Evolutionary conservation across 768 basidiomycete genomes (phyloP), one percentile per base, ranked within the genome.

Genomic region (Boletus fagicola): DNA sequence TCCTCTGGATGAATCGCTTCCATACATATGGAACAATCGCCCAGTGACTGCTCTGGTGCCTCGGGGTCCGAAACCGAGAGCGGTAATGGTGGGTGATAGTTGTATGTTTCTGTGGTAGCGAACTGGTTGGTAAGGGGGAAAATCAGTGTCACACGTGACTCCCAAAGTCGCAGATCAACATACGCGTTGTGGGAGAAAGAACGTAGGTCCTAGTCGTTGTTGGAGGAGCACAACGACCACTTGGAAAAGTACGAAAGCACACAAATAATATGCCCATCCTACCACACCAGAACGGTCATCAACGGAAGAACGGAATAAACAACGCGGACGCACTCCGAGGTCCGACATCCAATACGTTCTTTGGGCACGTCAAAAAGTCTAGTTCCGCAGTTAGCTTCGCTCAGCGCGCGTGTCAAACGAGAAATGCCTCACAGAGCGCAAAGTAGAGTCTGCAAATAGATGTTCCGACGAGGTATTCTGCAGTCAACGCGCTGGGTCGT

Each of bases 1-100:
- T 79, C 74, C 44, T 84, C 81, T 26, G 82, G 69, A 40, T 82
- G 65, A 60, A 95, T 94, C 5, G 84, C 80, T 56, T 96, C 94
- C 92, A 96, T 94, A 65, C 94, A 96, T 51, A 97, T 95, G 7
- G 92, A 84, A 64, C 94, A 97, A 67, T 95, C 92, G 8, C 90
- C 92, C 16, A 92, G 74, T 3, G 87, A 81, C 61, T 87, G 84
- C 45, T 87, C 87, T 2, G 87, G 85, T 2, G 88, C 80, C 68
- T 94, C 92, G 0, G 87, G 69, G 65, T 93, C 90, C 1, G 86
- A 78, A 2, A 82, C 61, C 20, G 66, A 60, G 15, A 60, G 54
- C 0, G 90, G 87, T 39, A 96, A 74, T 3, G 80, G 77, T 8
- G 92, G 94, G 69, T 95, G 94, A 65, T 96, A 97, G 68, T 96